phyloP scores from a whole-genome alignment of 2,329 filamentous ascomycete genomes.

The Elsinoe batatas region DNA sequence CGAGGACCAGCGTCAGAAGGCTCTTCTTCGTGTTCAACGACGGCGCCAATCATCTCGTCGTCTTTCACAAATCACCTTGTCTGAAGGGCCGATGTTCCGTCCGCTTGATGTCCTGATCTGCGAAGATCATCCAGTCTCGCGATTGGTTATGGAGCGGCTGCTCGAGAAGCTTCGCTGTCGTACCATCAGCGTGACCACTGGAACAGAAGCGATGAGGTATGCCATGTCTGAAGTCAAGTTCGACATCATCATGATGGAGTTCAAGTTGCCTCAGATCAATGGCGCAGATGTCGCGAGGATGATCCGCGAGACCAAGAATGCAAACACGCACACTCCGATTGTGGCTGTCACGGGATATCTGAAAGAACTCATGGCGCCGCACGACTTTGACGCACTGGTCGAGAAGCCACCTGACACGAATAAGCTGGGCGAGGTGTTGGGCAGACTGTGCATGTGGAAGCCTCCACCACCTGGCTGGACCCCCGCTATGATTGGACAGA shows the following conservation, averaged over 20 bases:
- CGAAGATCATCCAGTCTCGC: slow-evolving; percentile 92
- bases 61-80: slow-evolving; percentile 79
- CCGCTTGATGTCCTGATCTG: slow-evolving; percentile 92
- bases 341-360: slow-evolving; percentile 94
- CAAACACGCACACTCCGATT: slow-evolving; percentile 88
- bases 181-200: slow-evolving; percentile 83
- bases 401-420: slow-evolving; percentile 93
- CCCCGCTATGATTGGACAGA: slow-evolving; percentile 27
- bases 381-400: slow-evolving; percentile 91
- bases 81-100: slow-evolving; percentile 76
- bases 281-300: slow-evolving; percentile 93
- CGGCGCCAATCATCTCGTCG: slow-evolving; percentile 92
- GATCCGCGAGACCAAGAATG: slow-evolving; percentile 93
- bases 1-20: slow-evolving; percentile 85
- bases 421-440: slow-evolving; percentile 81
- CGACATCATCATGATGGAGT: slow-evolving; percentile 97
- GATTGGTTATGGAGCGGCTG: slow-evolving; percentile 97
- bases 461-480: slow-evolving; percentile 56
- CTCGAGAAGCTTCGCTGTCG: slow-evolving; percentile 91
- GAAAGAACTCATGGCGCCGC: slow-evolving; percentile 90
- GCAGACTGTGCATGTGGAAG: slow-evolving; percentile 87
- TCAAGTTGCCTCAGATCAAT: slow-evolving; percentile 87
- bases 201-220: slow-evolving; percentile 83
- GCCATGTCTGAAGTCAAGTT: slow-evolving; percentile 97
- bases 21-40: slow-evolving; percentile 80